Evolutionary conservation across 1,139 yeast genomes (phyloP).

Genomic region (Magnusiomyces tetraspermus): DNA sequence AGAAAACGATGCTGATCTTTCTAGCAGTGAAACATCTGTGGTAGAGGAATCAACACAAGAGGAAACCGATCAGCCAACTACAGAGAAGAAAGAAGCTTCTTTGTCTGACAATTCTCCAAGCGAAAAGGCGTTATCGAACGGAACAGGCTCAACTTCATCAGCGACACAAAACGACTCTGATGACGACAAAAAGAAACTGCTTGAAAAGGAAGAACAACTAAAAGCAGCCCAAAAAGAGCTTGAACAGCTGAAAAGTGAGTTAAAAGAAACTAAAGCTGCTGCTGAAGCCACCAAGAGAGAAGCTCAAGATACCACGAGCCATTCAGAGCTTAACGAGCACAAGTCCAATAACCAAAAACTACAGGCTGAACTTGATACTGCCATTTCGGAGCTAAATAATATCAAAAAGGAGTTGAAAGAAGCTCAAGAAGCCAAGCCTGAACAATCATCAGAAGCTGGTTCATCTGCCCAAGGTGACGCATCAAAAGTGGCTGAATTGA

Average conservation of each 20-base stretch:
- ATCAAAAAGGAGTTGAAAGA: background rate
- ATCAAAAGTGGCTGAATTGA: background rate
- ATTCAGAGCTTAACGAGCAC: conserved; percentile 1
- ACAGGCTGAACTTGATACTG: background rate
- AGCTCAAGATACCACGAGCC: background rate
- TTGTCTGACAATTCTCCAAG: background rate
- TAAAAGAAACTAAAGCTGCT: conserved; percentile 9
- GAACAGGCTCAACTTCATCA: background rate
- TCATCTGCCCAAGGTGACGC: background rate
- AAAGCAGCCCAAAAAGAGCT: conserved; percentile 18
- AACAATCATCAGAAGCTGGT: background rate
- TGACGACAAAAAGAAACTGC: background rate
- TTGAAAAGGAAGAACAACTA: conserved; percentile 30
- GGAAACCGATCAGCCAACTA: background rate
- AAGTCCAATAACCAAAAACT: conserved; percentile 4
- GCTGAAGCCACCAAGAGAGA: background rate
- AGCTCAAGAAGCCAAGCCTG: background rate
- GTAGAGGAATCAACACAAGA: too few relatives aligned
- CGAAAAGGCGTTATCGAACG: background rate
- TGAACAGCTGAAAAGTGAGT: conserved; percentile 11
- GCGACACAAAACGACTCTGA: background rate
- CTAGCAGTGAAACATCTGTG: too few relatives aligned
- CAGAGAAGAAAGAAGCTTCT: background rate
- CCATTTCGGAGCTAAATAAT: background rate
- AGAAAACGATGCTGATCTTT: too few relatives aligned